These are phyloP conservation scores for Pichia cactophila DNA, from an alignment of 1,139 yeast genomes.

Conservation along the genomic window DNA sequence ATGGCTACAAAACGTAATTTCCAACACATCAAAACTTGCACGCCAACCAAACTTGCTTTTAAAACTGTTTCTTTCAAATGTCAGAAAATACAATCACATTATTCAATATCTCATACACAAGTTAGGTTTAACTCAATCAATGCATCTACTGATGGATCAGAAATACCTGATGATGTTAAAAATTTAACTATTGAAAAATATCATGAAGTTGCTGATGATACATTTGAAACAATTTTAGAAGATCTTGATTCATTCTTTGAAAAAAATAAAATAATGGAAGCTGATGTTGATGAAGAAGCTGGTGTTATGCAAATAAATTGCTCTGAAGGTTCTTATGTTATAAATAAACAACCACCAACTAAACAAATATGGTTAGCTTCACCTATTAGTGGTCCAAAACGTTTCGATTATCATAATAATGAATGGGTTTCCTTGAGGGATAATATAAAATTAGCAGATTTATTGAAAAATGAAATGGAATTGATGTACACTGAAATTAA, in stretches of 20 bases:
- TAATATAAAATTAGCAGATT: constrained; percentile 38
- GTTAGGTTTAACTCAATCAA: constrained; percentile 21
- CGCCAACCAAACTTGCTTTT: neutral
- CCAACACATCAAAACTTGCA: neutral
- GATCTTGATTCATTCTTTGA: constrained; percentile 50
- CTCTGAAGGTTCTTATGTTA: constrained; percentile 70
- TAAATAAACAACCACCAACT: constrained; percentile 91
- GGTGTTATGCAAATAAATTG: constrained; percentile 76
- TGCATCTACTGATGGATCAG: constrained; percentile 42
- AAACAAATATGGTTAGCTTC: constrained; percentile 90
- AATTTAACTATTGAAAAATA: constrained; percentile 43
- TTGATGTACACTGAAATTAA: constrained; percentile 28
- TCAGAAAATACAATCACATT: neutral
- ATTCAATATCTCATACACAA: neutral
- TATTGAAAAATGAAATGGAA: constrained; percentile 42
- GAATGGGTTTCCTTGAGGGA: constrained; percentile 61
- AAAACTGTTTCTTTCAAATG: too few relatives aligned
- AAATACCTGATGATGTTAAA: constrained; percentile 44
- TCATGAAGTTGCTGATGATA: constrained; percentile 50
- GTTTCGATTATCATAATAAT: constrained; percentile 51
- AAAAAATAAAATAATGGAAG: constrained; percentile 47
- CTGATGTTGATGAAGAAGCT: constrained; percentile 71
- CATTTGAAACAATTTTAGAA: constrained; percentile 57
- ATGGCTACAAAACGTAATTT: neutral
- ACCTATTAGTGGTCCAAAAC: constrained; percentile 88